A percentile compares a stretch with the other conserved stretches of the same genome.
Conservation (phyloP, 805 yeast species). For the Torulaspora maleeae region DNA sequence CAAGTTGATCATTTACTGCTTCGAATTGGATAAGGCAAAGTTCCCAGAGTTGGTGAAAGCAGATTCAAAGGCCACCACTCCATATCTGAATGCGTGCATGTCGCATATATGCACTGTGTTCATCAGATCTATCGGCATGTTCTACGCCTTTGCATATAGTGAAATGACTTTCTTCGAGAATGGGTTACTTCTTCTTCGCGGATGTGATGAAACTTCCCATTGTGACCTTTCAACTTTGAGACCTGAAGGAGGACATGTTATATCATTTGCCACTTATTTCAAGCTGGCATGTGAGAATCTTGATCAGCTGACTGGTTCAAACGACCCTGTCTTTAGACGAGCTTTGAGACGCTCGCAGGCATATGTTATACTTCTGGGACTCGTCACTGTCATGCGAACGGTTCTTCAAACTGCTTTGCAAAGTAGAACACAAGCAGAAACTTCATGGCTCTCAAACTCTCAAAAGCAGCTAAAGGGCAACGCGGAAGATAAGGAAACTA, state of each 20-base stretch:
- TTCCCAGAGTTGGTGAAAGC: constrained; percentile 18
- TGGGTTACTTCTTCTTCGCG: constrained; percentile 8
- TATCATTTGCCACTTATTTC: constrained; percentile 12
- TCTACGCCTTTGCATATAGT: constrained; percentile 14
- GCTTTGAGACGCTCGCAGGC: constrained; percentile 12
- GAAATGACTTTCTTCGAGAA: constrained; percentile 16
- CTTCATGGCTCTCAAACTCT: constrained; percentile 12
- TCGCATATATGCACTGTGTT: constrained; percentile 7
- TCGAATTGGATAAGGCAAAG: constrained; percentile 18
- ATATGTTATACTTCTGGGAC: constrained; percentile 10
- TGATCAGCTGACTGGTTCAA: constrained; percentile 8
- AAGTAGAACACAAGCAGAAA: constrained; percentile 19
- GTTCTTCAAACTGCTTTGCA: constrained; percentile 21
- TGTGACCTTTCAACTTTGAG: constrained; percentile 16
- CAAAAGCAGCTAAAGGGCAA: not conserved
- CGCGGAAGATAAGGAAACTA: not conserved
- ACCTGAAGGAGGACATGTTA: constrained; percentile 6
- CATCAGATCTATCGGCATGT: constrained; percentile 12
- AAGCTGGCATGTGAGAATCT: constrained; percentile 14
- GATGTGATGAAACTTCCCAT: not conserved
- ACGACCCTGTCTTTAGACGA: constrained; percentile 5
- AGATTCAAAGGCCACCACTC: constrained; percentile 15
- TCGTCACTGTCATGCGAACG: constrained; percentile 18
- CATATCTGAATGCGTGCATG: constrained; percentile 16
- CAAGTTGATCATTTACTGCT: constrained; percentile 12